Base-by-base conservation (phyloP, 345 rosid genomes). In the Populus deltoides region DNA sequence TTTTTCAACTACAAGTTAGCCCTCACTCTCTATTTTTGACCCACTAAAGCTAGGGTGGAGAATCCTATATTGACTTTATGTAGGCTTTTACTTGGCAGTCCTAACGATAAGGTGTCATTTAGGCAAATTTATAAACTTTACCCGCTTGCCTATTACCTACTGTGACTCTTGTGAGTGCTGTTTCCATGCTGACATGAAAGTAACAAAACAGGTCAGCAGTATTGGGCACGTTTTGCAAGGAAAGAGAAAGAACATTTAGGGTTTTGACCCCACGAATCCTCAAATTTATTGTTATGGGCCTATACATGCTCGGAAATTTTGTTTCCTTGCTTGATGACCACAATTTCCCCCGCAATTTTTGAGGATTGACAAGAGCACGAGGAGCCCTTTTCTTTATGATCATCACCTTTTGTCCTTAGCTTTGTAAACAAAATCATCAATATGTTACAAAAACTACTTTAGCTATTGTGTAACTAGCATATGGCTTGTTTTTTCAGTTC, bases 141-240 rank as follows among this genome's bases (percentile, higher is more conserved):
- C 59, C 59, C 10, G 0, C 59, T 53, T 20, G 59, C 9, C 63
- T 9, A 72, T 20, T 18, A 20, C 9, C 53, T 9, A 78, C 33
- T 9, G 75, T 70, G 79, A 76, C 75, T 15, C 66, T 51, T 66
- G 74, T 78, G 85, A 53, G 68, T 74, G 79, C 73, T 79, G 85
- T 75, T 77, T 73, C 15, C n/a, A 8, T 55, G 79, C 92, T 87
- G 90, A 83, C 89, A 86, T 75, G 89, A 91, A 79, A 88, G 84
- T 61, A 80, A 87, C 90, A 81, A 72, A 83, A 83, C 91, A 79
- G 66, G 79, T 22, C 62, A 74, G 89, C 39, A 68, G 57, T 2
- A 33, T 0, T 18, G 29, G 85, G 87, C 91, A 83, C 91, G 25
- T 74, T 33, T 80, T 74, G 67, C 90, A 68, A 86, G 62, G 68